Percentiles rank a stretch among this genome's conserved stretches.
Conservation (phyloP, 2,329 filamentous ascomycete species). For the Aureobasidium subglaciale region DNA sequence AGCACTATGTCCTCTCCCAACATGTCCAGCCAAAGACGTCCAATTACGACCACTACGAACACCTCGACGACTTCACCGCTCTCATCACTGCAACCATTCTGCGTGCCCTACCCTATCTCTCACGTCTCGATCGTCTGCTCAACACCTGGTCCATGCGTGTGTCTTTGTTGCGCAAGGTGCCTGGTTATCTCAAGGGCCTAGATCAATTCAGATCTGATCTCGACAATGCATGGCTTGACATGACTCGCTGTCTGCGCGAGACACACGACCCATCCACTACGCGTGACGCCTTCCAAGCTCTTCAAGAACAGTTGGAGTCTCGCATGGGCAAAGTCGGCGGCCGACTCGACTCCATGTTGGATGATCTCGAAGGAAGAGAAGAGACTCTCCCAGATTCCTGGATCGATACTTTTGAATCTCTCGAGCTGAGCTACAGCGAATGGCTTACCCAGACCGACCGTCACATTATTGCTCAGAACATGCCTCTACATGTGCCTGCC, state of each 20-base stretch:
- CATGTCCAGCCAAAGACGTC: constrained; percentile 48
- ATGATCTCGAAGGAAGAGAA: constrained; percentile 72
- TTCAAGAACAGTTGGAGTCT: constrained; percentile 56
- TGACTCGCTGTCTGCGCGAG: constrained; percentile 32
- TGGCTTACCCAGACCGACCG: constrained; percentile 77
- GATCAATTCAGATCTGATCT: constrained; percentile 58
- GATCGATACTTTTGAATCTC: constrained; percentile 76
- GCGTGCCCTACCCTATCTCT: constrained; percentile 76
- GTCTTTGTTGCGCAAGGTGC: constrained; percentile 64
- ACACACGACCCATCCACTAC: constrained; percentile 38
- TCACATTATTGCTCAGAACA: constrained; percentile 46
- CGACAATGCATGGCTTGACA: constrained; percentile 58
- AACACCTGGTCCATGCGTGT: constrained; percentile 72
- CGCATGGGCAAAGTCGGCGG: constrained; percentile 65
- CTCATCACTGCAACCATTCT: constrained; percentile 86
- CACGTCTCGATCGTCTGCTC: constrained; percentile 65
- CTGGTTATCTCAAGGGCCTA: constrained; percentile 59
- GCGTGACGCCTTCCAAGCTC: constrained; percentile 32
- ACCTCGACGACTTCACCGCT: constrained; percentile 80
- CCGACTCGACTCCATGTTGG: constrained; percentile 76
- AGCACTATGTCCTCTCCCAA: constrained; percentile 75
- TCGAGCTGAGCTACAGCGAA: constrained; percentile 69
- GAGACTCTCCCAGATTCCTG: constrained; percentile 81
- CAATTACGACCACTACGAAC: constrained; percentile 31
- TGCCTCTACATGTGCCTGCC: neutral